phyloP scores from a whole-genome alignment of 2,329 filamentous ascomycete species.

The Fusarium fracticaudum region DNA sequence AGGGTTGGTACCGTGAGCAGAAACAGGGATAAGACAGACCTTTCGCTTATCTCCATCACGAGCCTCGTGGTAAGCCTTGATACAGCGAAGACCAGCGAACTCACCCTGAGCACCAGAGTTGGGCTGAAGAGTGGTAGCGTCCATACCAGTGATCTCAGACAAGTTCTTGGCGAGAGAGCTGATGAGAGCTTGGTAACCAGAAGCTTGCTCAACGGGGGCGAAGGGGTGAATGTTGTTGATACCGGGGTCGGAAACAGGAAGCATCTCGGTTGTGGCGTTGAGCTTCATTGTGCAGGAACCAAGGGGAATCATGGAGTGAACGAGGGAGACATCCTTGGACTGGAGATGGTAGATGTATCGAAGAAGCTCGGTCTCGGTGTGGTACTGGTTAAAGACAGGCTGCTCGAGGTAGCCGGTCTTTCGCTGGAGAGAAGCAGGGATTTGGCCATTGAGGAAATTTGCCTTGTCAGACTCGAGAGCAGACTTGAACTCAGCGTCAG shows the following conservation, averaged over 20 bases:
- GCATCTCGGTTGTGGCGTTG: constrained; percentile 94
- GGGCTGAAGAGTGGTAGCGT: constrained; percentile 86
- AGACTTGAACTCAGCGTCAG: constrained; percentile 37
- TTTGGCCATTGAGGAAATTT: constrained; percentile 45
- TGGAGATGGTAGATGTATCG: constrained; percentile 94
- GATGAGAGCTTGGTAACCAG: constrained; percentile 78
- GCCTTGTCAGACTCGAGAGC: constrained; percentile 48
- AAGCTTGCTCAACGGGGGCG: constrained; percentile 69
- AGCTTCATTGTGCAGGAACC: constrained; percentile 99
- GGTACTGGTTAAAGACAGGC: constrained; percentile 93
- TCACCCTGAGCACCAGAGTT: constrained; percentile 97
- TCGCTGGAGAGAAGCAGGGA: constrained; percentile 73
- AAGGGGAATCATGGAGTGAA: constrained; percentile 96
- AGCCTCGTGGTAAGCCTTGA: constrained; percentile 82
- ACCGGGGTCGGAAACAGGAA: constrained; percentile 64
- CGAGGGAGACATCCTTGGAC: constrained; percentile 91
- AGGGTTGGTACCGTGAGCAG: constrained; percentile 95
- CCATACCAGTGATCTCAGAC: constrained; percentile 87
- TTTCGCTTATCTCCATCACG: constrained; percentile 71
- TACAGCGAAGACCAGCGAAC: constrained; percentile 88
- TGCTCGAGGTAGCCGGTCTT: constrained; percentile 83
- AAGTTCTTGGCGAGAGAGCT: constrained; percentile 78
- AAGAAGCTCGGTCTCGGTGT: constrained; percentile 92
- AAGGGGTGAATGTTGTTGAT: constrained; percentile 81
- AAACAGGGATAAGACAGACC: constrained; percentile 93